Percentiles rank a stretch among this genome's conserved stretches.
Conservation (phyloP, 192 early-diverging fungal genomes). For the Oehlia diaphana region DNA sequence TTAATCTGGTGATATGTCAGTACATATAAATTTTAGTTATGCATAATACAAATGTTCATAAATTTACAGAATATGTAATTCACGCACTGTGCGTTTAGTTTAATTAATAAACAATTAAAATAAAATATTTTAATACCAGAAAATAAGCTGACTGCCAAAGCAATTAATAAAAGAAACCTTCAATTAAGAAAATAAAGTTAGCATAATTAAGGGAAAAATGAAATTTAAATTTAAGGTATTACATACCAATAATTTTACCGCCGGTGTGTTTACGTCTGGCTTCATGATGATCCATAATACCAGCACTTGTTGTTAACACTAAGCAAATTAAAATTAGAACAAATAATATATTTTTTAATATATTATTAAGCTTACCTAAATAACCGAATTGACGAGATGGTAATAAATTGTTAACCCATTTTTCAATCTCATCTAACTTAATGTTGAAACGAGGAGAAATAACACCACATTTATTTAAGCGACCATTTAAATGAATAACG, state of each 20-base stretch:
- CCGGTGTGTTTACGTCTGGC: constrained; percentile 95
- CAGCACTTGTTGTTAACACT: constrained; percentile 85
- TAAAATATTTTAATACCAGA: too few species aligned
- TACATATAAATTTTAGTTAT: too few species aligned
- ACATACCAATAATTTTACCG: constrained; percentile 92
- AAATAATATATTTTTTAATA: neutral
- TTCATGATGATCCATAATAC: constrained; percentile 99
- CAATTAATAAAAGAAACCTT: neutral
- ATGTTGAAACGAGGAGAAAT: constrained; percentile 99
- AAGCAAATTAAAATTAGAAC: neutral
- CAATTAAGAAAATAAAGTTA: neutral
- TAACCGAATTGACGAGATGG: constrained; percentile 99
- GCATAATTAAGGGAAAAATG: too few species aligned
- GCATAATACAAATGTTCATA: too few species aligned
- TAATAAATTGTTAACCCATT: constrained; percentile 95
- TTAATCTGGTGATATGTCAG: too few species aligned
- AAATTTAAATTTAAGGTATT: neutral
- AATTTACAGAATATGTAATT: too few species aligned
- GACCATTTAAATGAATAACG: constrained; percentile 96
- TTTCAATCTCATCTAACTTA: constrained; percentile 91
- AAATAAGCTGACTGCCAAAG: neutral
- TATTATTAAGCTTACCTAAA: constrained; percentile 54
- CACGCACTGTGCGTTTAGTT: too few species aligned
- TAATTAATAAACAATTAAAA: too few species aligned
- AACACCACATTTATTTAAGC: constrained; percentile 99